Evolutionary conservation across 345 rosid genomes (phyloP), one percentile per base, ranked within the genome.

Genomic region (Lumnitzera racemosa): DNA sequence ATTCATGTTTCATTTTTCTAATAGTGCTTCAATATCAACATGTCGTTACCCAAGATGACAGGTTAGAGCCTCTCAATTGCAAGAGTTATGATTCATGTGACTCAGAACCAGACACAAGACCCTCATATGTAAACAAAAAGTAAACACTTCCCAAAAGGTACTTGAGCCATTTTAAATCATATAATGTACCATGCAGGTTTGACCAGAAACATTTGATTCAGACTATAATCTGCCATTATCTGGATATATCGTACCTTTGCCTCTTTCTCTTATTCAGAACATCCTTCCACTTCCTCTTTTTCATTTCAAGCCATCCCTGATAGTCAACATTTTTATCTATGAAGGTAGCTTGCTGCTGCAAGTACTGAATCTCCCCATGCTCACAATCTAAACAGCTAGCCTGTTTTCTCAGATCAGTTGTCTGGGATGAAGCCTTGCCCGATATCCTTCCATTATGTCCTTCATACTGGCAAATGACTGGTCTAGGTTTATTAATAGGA

Each of bases 291-390:
- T 84, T 92, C 75, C 98, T 79, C 74, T 92, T 92, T 78, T 83
- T 89, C 64, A 61, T 31, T 70, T 85, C 90, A 82, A 92, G 98
- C 98, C 98, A 92, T 63, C 98, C 96, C 56, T 74, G 91, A 77
- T 89, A 92, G 70, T 89, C 94, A 31, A 74, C 76, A 62, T 74
- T 78, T 82, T 71, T 82, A 74, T 92, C 94, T 72, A 70, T 24
- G 51, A 75, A 56, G 13, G 66, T 25, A 68, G 55, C 78, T 60
- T 68, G 51, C 49, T 69, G 58, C 51, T 70, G 70, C 62, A 71
- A 58, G 49, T 59, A 59, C 27, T 65, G 65, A 55, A 77, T 64
- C 55, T 73, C 75, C 46, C 69, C 75, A 64, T 61, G 65, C 65
- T 29, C 43, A 46, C 9, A 64, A 63, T 61, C 68, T 59, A 49